A percentile compares a stretch with the other conserved stretches of the same genome.
Conservation (phyloP, 148 eudicot species). For the Selenicereus undatus region DNA sequence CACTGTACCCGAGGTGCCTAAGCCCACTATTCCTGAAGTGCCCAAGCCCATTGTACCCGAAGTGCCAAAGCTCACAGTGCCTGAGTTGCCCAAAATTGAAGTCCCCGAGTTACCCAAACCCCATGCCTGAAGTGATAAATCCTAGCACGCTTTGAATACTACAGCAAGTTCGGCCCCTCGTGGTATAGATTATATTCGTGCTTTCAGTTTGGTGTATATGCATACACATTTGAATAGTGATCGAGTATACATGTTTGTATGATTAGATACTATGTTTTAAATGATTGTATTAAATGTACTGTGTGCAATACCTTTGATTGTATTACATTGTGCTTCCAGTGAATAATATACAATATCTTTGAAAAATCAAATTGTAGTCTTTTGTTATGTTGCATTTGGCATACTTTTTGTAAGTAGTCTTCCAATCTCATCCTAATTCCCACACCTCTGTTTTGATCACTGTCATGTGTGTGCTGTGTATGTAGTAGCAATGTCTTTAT, state of each 20-base stretch:
- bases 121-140: background rate
- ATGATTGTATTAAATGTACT: background rate
- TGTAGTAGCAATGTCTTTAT: background rate
- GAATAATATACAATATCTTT: too few relatives aligned
- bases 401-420: background rate
- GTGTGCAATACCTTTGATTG: background rate
- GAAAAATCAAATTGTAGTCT: background rate
- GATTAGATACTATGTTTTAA: background rate
- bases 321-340: background rate
- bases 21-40: constrained; percentile 8
- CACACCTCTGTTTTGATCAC: background rate
- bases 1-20: background rate
- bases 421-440: background rate
- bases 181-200: background rate
- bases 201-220: too few relatives aligned
- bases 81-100: constrained; percentile 5
- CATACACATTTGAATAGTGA: background rate
- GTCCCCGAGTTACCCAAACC: constrained; percentile 10
- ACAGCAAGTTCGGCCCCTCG: background rate
- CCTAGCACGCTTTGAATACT: background rate
- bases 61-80: background rate
- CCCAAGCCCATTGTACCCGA: constrained; percentile 16
- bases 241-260: background rate
- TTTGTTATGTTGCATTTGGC: background rate
- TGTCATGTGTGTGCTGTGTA: background rate